phyloP scores from a whole-genome alignment of 805 yeast species.

The Metschnikowia koreensis region DNA sequence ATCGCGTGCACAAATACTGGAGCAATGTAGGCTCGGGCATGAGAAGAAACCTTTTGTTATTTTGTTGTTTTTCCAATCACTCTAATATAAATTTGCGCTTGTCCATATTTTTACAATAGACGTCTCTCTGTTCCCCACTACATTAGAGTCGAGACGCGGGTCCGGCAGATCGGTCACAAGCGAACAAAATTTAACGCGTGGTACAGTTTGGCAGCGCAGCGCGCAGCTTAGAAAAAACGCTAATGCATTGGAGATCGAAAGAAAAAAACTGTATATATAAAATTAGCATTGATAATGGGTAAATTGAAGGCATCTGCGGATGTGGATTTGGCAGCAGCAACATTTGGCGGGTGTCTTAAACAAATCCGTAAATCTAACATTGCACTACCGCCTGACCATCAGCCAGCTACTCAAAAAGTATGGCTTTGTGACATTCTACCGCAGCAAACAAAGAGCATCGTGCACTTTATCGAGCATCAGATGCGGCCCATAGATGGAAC shows the following conservation, averaged over 20 bases:
- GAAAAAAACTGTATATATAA: not conserved
- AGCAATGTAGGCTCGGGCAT: slow-evolving; percentile 5
- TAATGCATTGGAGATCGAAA: not conserved
- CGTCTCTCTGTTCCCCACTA: not conserved
- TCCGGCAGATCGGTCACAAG: not conserved
- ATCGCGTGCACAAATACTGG: slow-evolving; percentile 1
- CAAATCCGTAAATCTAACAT: slow-evolving; percentile 40
- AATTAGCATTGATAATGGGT: slow-evolving; percentile 10
- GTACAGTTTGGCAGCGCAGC: not conserved
- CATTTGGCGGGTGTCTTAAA: slow-evolving; percentile 43
- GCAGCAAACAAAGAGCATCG: slow-evolving; percentile 26
- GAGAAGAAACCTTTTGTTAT: not conserved
- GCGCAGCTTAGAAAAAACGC: not conserved
- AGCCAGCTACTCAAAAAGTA: slow-evolving; percentile 33
- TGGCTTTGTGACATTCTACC: slow-evolving; percentile 52
- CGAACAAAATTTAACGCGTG: not conserved
- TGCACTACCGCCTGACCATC: slow-evolving; percentile 13
- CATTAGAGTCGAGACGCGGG: not conserved
- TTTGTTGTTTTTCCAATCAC: not conserved
- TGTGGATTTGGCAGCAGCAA: slow-evolving; percentile 47
- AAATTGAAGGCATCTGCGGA: slow-evolving; percentile 16
- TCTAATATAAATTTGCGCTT: too few relatives aligned
- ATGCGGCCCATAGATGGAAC: slow-evolving; percentile 27
- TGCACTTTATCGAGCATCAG: slow-evolving; percentile 26
- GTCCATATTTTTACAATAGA: too few relatives aligned